Base-by-base conservation (phyloP, 257 asterid genomes). In the Przewalskia tangutica region DNA sequence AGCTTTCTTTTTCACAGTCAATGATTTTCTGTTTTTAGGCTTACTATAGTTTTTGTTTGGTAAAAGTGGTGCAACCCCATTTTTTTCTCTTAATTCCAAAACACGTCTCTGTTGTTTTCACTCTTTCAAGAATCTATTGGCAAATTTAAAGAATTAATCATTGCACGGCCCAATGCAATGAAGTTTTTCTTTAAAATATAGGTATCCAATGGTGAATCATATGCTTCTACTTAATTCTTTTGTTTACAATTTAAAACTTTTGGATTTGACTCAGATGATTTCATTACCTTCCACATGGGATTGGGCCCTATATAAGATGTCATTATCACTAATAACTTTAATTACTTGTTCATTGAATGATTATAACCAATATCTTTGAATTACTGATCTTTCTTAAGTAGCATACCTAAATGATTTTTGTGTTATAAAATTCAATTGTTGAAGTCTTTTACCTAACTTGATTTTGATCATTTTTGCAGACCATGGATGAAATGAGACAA, bases 401-500 rank as follows among this genome's bases (percentile, higher is more conserved):
- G 42, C 42, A 38, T 36, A 50, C 13, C 50, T 16, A 27, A 27
- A 27, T 27, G 32, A 27, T 27, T 27, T 27, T 27, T 27, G 32
- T 27, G 32, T 27, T 27, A 13, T 10, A 12, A 4, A 32, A 13
- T 63, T 27, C 70, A 63, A 63, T 11, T 59, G 40, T 71, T 8
- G 55, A n/a, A 13, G 18, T 9, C 11, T 38, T 50, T 70, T 67
- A 27, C 32, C 8, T 44, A 62, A 51, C n/a, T 55, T 63, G 27
- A 38, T 67, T 56, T 62, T 34, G 51, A 38, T 70, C 46, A 81
- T 17, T 81, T 13, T 76, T 27, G 32, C 32, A 27, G 32, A 76
- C 80, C 78, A 67, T 84, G 62, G 97, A 88, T 0, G 86, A 86
- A 71, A 42, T 92, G 64, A 91, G 84, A 2, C 86, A 88, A 75